Evolutionary conservation across 305 asterid species (phyloP), one percentile per base, ranked within the genome.

Genomic region (Plantago lanceolata): DNA sequence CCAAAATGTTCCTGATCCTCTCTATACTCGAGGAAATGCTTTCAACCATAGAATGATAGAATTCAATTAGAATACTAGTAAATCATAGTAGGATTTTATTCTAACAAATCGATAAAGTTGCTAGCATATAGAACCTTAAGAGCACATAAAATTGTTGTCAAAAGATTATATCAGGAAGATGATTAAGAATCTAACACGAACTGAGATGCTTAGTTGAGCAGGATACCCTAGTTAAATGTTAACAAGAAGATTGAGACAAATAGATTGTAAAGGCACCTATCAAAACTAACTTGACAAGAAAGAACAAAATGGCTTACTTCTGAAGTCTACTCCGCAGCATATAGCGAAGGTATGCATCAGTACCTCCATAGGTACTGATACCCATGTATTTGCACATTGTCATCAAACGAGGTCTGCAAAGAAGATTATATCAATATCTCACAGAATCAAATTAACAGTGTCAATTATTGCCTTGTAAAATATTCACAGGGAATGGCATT

Each of bases 371-470:
- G 59, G 95, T 76, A 28, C 57, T 73, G 78, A 92, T 87, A 68
- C 95, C 96, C 98, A 92, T 92, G 75, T 87, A 92, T 76, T 92
- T 92, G 91, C 98, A 92, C 98, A 92, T 89, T 62, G 87, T 89
- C 88, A 92, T 81, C 81, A 92, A 66, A 48, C 97, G 92, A 70
- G 98, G 89, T 75, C 98, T 92, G 86, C 85, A 79, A 70, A 74
- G 68, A 70, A 73, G 64, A 68, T 68, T 50, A 61, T 61, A 72
- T 18, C 61, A 14, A 58, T 55, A 57, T 61, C 67, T 63, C 57
- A 49, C 58, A 65, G 58, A 19, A 69, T 70, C 51, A 28, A 63
- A 24, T 72, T 17, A 43, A 63, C 63, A 75, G 60, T 49, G 65
- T 71, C 64, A 65, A 67, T 64, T 67, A 60, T 57, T 68, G 53